These are phyloP conservation scores for Escovopsis sp. DNA, from an alignment of 2,329 filamentous ascomycete species.

Conservation along the genomic window DNA sequence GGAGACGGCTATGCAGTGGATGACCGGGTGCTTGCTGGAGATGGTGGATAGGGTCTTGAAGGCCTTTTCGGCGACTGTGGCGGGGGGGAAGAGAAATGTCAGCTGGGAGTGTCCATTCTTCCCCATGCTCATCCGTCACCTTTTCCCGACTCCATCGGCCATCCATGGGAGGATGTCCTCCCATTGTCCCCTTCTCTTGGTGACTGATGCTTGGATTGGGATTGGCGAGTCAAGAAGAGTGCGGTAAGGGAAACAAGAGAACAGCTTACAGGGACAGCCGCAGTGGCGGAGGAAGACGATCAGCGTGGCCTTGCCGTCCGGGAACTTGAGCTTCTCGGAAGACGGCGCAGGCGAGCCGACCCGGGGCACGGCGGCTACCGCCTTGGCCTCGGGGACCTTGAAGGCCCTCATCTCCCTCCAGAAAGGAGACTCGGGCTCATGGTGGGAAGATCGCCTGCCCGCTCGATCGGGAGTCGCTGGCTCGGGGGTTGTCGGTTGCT, in stretches of 20 bases:
- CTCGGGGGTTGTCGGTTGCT: too few species aligned
- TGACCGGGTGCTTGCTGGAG: slow-evolving; percentile 32
- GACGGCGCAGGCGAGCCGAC: slow-evolving; percentile 41
- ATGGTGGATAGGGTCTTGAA: slow-evolving; percentile 40
- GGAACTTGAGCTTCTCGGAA: slow-evolving; percentile 35
- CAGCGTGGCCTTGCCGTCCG: slow-evolving; percentile 39
- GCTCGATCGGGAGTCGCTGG: too few species aligned
- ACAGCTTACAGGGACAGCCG: slow-evolving; percentile 53
- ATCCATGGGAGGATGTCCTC: neutral
- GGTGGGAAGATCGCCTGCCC: too few species aligned
- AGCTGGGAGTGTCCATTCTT: too few species aligned
- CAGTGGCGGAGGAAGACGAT: slow-evolving; percentile 58
- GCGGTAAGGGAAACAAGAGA: neutral
- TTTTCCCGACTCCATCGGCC: neutral
- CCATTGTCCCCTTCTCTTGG: too few species aligned
- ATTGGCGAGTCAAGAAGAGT: neutral
- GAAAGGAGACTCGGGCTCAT: slow-evolving; percentile 10
- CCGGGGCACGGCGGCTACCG: slow-evolving; percentile 31
- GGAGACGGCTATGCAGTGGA: slow-evolving; percentile 43
- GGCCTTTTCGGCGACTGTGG: slow-evolving; percentile 37
- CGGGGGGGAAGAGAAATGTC: too few species aligned
- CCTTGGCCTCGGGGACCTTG: slow-evolving; percentile 24
- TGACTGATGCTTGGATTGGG: too few species aligned
- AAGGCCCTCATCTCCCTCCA: slow-evolving; percentile 25
- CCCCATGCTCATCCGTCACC: too few species aligned